Evolutionary conservation across 163 green algal species (phyloP).

Genomic region (Chlorella variabilis): DNA sequence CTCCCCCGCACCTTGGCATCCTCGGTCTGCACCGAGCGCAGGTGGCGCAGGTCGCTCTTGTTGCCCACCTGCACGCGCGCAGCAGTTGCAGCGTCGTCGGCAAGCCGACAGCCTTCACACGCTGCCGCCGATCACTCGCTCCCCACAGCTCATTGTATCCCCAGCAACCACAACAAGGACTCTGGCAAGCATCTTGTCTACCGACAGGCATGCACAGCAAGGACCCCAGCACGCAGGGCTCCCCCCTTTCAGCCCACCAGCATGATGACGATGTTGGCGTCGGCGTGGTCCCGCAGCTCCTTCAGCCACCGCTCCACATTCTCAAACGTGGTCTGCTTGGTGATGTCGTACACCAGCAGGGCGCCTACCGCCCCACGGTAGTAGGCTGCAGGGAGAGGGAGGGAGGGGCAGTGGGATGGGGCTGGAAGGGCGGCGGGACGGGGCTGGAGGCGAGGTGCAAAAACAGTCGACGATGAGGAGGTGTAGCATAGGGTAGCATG

Average conservation of each 20-base stretch:
- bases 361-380: slow-evolving; percentile 98
- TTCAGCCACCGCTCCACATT: slow-evolving; percentile 99
- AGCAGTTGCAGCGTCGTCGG: too few relatives aligned
- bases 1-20: slow-evolving; percentile 34
- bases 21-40: slow-evolving; percentile 85
- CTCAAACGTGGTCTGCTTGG: slow-evolving; percentile 97
- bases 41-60: slow-evolving; percentile 97
- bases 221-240: too few relatives aligned
- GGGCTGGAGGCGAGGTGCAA: not conserved
- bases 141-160: too few relatives aligned
- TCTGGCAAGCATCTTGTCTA: too few relatives aligned
- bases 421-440: not conserved
- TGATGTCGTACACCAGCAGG: slow-evolving; percentile 99
- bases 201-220: too few relatives aligned
- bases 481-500: too few relatives aligned
- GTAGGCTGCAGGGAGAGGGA: slow-evolving; percentile 66
- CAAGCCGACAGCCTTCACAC: too few relatives aligned
- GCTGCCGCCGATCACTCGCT: too few relatives aligned
- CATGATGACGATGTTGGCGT: slow-evolving; percentile 99
- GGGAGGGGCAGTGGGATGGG: not conserved
- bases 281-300: slow-evolving; percentile 97
- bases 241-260: too few relatives aligned
- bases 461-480: too few relatives aligned
- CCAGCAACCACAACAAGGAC: too few relatives aligned
- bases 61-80: too few relatives aligned